phyloP scores from a whole-genome alignment of 2,329 filamentous ascomycete species.

The Dactylonectria macrodidyma region DNA sequence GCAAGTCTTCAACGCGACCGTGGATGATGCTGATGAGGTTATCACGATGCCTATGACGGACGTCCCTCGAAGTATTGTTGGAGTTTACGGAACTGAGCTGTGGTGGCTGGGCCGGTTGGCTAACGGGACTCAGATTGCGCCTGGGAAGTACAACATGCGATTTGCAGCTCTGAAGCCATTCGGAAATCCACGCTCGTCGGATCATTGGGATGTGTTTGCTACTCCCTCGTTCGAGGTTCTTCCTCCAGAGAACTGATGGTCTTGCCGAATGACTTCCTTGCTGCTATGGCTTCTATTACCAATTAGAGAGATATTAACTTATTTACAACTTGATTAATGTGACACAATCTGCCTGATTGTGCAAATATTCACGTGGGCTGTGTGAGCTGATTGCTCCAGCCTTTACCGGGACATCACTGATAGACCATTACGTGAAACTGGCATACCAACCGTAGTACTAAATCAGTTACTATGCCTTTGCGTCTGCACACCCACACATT shows the following conservation, averaged over 20 bases:
- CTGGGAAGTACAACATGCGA: slow-evolving; percentile 32
- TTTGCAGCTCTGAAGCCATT: slow-evolving; percentile 30
- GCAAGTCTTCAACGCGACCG: neutral
- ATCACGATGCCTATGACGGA: slow-evolving; percentile 15
- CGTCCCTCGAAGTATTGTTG: slow-evolving; percentile 14
- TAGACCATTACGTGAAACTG: too few relatives aligned
- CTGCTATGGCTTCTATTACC: neutral
- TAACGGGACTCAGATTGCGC: slow-evolving; percentile 27
- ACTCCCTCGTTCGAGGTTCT: slow-evolving; percentile 2
- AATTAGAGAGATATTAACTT: neutral
- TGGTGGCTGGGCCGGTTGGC: slow-evolving; percentile 30
- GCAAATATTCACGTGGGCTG: too few relatives aligned
- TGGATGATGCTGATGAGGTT: slow-evolving; percentile 1
- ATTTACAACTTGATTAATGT: neutral
- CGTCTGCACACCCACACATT: too few relatives aligned
- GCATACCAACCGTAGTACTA: too few relatives aligned
- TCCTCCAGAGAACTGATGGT: neutral
- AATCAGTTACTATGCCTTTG: too few relatives aligned
- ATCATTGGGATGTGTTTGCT: slow-evolving; percentile 13
- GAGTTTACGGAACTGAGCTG: slow-evolving; percentile 30
- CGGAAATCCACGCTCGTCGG: slow-evolving; percentile 19
- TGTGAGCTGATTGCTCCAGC: too few relatives aligned
- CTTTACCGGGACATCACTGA: too few relatives aligned
- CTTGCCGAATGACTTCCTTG: neutral
- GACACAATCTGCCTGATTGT: too few relatives aligned